Evolutionary conservation across 257 asterid genomes (phyloP).

Genomic region (Rauvolfia tetraphylla): DNA sequence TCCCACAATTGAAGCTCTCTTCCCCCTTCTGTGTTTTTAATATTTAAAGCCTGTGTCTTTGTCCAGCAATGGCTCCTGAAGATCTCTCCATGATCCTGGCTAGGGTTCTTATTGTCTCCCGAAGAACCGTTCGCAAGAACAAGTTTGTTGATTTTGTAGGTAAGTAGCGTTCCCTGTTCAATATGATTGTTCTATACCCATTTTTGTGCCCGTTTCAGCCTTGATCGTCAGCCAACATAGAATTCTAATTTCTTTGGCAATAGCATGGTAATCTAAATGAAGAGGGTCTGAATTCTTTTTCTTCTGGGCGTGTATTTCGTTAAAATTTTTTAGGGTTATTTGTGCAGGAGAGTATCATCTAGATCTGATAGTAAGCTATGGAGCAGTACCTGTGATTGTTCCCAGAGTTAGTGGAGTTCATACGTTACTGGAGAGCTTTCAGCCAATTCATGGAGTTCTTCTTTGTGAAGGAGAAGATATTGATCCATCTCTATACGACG

Average conservation of each 20-base stretch:
- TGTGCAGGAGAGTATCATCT: slow-evolving; percentile 73
- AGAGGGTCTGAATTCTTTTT: too few relatives aligned
- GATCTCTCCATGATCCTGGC: slow-evolving; percentile 61
- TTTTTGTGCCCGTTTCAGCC: too few relatives aligned
- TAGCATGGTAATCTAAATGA: too few relatives aligned
- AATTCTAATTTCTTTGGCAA: too few relatives aligned
- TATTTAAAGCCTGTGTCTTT: neutral
- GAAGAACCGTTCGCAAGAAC: slow-evolving; percentile 71
- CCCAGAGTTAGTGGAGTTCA: slow-evolving; percentile 81
- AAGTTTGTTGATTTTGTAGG: slow-evolving; percentile 79
- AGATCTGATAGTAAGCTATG: slow-evolving; percentile 73
- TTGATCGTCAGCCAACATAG: too few relatives aligned
- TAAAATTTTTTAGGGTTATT: neutral
- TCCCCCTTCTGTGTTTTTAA: neutral
- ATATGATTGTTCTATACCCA: neutral
- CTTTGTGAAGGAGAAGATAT: slow-evolving; percentile 92
- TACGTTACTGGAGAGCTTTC: slow-evolving; percentile 64
- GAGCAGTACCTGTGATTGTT: slow-evolving; percentile 76
- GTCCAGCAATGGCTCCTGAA: slow-evolving; percentile 25
- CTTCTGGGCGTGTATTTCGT: neutral
- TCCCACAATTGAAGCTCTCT: neutral
- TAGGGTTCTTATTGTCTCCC: slow-evolving; percentile 66
- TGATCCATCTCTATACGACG: slow-evolving; percentile 69
- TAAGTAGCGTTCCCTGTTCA: slow-evolving; percentile 10
- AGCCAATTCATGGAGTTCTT: slow-evolving; percentile 87